Conservation (phyloP, 306 rosid species). For the Vicia sativa region DNA sequence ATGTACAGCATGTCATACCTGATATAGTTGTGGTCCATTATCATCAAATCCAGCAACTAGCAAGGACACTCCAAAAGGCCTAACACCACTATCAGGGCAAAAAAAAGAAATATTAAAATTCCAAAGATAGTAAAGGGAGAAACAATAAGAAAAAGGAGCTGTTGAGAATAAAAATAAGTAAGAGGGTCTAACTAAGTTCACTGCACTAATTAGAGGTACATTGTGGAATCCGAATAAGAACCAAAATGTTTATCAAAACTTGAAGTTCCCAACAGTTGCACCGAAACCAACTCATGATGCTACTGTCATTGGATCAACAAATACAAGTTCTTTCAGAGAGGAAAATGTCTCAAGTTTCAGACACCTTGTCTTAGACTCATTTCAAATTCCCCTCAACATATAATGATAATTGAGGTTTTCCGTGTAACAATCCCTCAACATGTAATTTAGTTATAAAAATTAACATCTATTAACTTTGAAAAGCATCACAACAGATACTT, state of each 20-base stretch:
- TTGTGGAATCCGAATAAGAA: constrained; percentile 7
- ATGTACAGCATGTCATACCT: constrained; percentile 51
- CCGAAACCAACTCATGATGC: not conserved
- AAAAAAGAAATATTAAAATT: constrained; percentile 4
- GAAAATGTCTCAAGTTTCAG: not conserved
- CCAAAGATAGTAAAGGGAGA: not conserved
- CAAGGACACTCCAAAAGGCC: constrained; percentile 97
- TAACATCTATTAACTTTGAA: not conserved
- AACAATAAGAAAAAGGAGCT: not conserved
- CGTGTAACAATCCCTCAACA: not conserved
- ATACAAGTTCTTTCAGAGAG: constrained; percentile 13
- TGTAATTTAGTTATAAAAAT: not conserved
- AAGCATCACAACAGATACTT: not conserved
- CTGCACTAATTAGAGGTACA: not conserved
- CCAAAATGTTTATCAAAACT: constrained; percentile 8
- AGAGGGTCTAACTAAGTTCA: constrained; percentile 5
- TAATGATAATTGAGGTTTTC: not conserved
- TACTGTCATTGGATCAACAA: not conserved
- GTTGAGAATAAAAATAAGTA: not conserved
- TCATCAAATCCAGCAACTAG: constrained; percentile 94
- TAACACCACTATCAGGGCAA: constrained; percentile 70
- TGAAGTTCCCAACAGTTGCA: not conserved
- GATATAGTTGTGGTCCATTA: constrained; percentile 90
- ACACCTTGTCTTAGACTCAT: not conserved
- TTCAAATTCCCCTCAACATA: not conserved